Conservation (phyloP, 176 grass and related monocot species). For the Chloris gayana region DNA sequence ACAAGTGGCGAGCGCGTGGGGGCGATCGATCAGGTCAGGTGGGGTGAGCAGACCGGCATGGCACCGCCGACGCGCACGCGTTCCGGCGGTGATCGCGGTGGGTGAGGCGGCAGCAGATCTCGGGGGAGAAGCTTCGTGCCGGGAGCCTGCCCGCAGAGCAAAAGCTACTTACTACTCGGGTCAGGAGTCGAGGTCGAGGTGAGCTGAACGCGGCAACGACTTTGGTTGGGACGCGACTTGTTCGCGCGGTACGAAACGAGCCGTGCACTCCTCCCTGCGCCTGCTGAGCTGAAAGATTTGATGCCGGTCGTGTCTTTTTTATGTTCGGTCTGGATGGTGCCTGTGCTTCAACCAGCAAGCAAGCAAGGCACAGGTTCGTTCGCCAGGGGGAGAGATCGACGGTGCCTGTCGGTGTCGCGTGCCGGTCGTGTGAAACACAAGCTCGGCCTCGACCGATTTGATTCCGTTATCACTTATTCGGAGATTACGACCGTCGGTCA, state of each 20-base stretch:
- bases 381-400: neutral
- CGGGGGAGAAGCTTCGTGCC: constrained; percentile 42
- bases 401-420: constrained; percentile 36
- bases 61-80: constrained; percentile 19
- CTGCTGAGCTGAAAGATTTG: neutral
- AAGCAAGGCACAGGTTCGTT: constrained; percentile 29
- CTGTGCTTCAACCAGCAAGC: constrained; percentile 29
- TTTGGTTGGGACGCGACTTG: constrained; percentile 26
- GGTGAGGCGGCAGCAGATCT: constrained; percentile 3
- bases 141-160: neutral
- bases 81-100: neutral
- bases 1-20: too few species aligned
- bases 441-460: neutral
- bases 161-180: neutral
- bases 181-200: neutral
- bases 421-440: neutral
- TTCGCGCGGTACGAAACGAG: neutral
- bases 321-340: neutral
- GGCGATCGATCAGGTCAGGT: neutral
- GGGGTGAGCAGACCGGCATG: constrained; percentile 14
- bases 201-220: constrained; percentile 30
- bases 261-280: neutral
- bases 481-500: neutral
- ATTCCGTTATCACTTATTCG: neutral
- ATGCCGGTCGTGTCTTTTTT: neutral